phyloP scores from a whole-genome alignment of 352 stramenopile genomes.

The Phytophthora kernoviae region DNA sequence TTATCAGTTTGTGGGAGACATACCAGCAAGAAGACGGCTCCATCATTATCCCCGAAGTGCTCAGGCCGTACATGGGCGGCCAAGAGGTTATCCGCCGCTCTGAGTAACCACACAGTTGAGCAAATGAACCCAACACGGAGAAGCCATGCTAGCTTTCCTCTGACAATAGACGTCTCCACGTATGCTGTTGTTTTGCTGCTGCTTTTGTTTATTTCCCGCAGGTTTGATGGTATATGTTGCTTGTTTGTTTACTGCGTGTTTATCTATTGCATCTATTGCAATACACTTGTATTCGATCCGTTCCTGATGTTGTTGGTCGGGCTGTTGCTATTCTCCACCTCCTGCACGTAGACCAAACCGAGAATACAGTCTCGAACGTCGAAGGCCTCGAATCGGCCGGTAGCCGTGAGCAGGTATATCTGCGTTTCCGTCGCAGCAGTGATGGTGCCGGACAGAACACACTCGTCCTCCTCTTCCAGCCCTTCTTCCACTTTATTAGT shows the following conservation, averaged over 20 bases:
- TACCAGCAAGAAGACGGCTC: slow-evolving; percentile 83
- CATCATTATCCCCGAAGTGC: slow-evolving; percentile 75
- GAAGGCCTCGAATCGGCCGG: slow-evolving; percentile 48
- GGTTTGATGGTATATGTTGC: slow-evolving; percentile 9
- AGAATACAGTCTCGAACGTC: slow-evolving; percentile 49
- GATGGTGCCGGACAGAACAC: slow-evolving; percentile 48
- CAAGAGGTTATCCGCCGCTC: slow-evolving; percentile 60
- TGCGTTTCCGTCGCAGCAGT: slow-evolving; percentile 48
- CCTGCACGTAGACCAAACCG: slow-evolving; percentile 38
- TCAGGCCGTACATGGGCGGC: slow-evolving; percentile 83
- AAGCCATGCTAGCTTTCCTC: too few species aligned
- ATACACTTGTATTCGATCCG: slow-evolving; percentile 7
- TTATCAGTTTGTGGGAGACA: slow-evolving; percentile 88
- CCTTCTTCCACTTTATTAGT: slow-evolving; percentile 8
- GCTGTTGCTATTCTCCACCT: slow-evolving; percentile 16
- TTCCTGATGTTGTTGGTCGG: slow-evolving; percentile 16
- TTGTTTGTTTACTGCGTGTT: slow-evolving; percentile 18
- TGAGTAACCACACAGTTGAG: slow-evolving; percentile 9
- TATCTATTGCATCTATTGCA: slow-evolving; percentile 34
- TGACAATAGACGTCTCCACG: slow-evolving; percentile 25
- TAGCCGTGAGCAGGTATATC: slow-evolving; percentile 48
- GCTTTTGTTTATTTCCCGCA: slow-evolving; percentile 11
- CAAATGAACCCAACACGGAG: slow-evolving; percentile 2
- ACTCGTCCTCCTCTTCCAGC: slow-evolving; percentile 15
- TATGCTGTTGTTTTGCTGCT: slow-evolving; percentile 21